Conservation (phyloP, 306 rosid genomes). For the Vachellia collinsii region DNA sequence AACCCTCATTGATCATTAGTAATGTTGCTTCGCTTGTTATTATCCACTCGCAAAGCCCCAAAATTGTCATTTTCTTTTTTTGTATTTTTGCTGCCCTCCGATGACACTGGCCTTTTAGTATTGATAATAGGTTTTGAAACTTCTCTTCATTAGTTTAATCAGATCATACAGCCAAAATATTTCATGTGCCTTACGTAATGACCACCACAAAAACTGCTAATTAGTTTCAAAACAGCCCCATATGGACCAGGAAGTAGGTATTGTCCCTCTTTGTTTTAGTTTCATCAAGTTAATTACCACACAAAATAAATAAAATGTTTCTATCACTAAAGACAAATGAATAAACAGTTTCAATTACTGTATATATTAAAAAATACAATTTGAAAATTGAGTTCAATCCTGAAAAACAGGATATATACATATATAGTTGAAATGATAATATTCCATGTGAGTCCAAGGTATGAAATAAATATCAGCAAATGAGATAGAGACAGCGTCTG, state of each 20-base stretch:
- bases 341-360: too few species aligned
- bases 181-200: not conserved
- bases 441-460: constrained; percentile 2
- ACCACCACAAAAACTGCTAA: not conserved
- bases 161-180: not conserved
- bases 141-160: not conserved
- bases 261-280: not conserved
- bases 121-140: not conserved
- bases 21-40: not conserved
- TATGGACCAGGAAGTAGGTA: not conserved
- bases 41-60: not conserved
- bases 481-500: constrained; percentile 16
- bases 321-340: too few species aligned
- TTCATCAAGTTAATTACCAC: not conserved
- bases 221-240: not conserved
- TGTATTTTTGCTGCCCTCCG: constrained; percentile 5
- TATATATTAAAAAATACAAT: too few species aligned
- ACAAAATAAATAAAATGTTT: too few species aligned
- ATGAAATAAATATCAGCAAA: constrained; percentile 10
- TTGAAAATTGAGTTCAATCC: too few species aligned
- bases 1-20: not conserved
- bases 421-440: not conserved
- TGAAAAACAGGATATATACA: not conserved
- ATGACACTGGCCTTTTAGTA: not conserved
- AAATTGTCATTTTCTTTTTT: constrained; percentile 23